Evolutionary conservation across 2,329 filamentous ascomycete genomes (phyloP), one percentile per base, ranked within the genome.

Genomic region (Dothistroma pini): DNA sequence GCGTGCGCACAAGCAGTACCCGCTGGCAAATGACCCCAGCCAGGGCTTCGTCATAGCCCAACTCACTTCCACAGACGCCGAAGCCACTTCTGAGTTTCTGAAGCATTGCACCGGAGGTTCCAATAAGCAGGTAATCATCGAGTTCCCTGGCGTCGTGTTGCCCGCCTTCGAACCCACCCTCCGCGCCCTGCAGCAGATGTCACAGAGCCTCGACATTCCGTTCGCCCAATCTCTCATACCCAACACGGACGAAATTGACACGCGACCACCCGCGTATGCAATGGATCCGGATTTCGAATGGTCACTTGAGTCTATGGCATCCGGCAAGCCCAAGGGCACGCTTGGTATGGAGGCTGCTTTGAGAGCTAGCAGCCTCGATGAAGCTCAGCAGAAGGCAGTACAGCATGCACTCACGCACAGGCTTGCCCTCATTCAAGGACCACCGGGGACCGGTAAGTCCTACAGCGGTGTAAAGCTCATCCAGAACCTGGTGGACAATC

Each of bases 361-460:
- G n/a, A n/a, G n/a, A n/a, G n/a, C n/a, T n/a, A n/a, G n/a, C n/a
- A n/a, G n/a, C n/a, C n/a, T n/a, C n/a, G n/a, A n/a, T n/a, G n/a
- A n/a, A n/a, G n/a, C n/a, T n/a, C n/a, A n/a, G n/a, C n/a, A n/a
- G n/a, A n/a, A 76, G 0, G 86, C 87, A 1, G 70, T 91, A 0
- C 62, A 84, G 2, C 72, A 79, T 16, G 83, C 84, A 0, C 66
- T 92, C 0, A 22, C 47, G 10, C 81, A 80, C 8, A 73, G 75
- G 0, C 72, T 91, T 0, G 85, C 83, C 53, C 71, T 87, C 0
- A 88, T 92, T 1, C 88, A 91, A 76, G 89, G 89, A 0, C 89
- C 89, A 1, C 89, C 89, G 66, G 88, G 85, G 0, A 92, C 88
- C 0, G 89, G 89, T 0, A 93, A 93, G 66, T 90, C 88, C 0